Evolutionary conservation across 2,329 filamentous ascomycete genomes (phyloP), one percentile per base, ranked within the genome.

Genomic region (Raffaelea ambrosiae): DNA sequence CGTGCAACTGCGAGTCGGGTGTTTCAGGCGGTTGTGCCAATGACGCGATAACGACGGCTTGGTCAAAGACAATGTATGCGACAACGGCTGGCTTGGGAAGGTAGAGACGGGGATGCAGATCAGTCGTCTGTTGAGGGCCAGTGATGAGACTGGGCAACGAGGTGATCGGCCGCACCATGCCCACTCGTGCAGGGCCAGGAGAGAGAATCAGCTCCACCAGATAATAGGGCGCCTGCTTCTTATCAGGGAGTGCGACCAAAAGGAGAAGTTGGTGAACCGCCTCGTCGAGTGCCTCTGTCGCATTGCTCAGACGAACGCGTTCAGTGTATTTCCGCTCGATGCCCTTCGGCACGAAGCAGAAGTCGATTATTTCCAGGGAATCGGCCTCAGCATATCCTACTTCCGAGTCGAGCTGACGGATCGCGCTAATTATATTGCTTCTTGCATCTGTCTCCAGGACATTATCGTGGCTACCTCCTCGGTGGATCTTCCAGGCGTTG

Each of bases 401-500:
- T 40, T 71, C 63, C 1, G 74, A 68, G 40, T 76, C 73, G 11
- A 73, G 66, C 36, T 75, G 68, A 46, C 77, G 76, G 18, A 95
- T 67, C 29, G 81, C 79, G 2, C 71, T 64, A 16, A 83, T 61
- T 33, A 96, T 73, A 4, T 76, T 66, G 20, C 82, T 79, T 48
- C 81, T 79, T 49, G 82, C 71, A 61, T 95, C 86, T 20, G 83
- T 72, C 52, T 91, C 87, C 22, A 77, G 76, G 42, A 85, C 77
- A 43, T 88, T 74, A 40, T 86, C 81, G 59, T 89, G 83, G 55
- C 90, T 87, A 31, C 90, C 90, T 51, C 86, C 87, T 63, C 91
- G 88, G 59, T 91, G 88, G 40, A 96, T 75, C 59, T 85, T 86
- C 93, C 93, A 98, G 8, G 84, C 76, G 57, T 94, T 84, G 22